A percentile compares a stretch with the other conserved stretches of the same genome.
These are phyloP conservation scores for Cytospora mali DNA, from an alignment of 2,329 filamentous ascomycete genomes.

Conservation along the genomic window DNA sequence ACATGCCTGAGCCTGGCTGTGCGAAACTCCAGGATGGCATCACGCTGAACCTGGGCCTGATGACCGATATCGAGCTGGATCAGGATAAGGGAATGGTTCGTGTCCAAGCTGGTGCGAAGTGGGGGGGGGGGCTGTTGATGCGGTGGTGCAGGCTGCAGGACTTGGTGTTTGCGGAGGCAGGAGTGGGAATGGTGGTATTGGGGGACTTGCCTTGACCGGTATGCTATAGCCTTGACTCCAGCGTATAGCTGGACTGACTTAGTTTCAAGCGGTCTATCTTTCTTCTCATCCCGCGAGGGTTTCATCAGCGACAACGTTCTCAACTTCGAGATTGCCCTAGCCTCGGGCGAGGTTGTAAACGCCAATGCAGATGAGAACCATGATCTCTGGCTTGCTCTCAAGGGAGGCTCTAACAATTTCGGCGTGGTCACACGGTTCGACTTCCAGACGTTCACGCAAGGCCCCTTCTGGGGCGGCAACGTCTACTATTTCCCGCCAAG, in stretches of 20 bases:
- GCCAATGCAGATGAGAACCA: constrained; percentile 38
- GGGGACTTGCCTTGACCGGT: constrained; percentile 38
- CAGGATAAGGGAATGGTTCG: neutral
- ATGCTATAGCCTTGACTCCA: neutral
- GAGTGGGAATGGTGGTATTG: constrained; percentile 38
- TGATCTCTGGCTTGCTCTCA: constrained; percentile 35
- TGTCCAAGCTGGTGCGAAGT: neutral
- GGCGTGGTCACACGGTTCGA: constrained; percentile 38
- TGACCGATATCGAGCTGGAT: neutral
- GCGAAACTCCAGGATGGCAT: neutral
- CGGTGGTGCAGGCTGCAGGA: neutral
- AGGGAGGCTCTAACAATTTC: constrained; percentile 37
- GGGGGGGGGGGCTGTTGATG: neutral
- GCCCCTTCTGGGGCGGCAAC: constrained; percentile 38
- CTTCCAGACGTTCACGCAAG: constrained; percentile 28
- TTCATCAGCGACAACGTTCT: constrained; percentile 43
- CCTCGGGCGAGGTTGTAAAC: constrained; percentile 41
- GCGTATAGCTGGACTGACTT: neutral
- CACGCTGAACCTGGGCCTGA: neutral
- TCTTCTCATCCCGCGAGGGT: constrained; percentile 43
- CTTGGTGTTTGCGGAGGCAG: neutral
- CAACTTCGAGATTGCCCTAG: constrained; percentile 42
- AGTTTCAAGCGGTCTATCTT: constrained; percentile 43
- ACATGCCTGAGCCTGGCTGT: neutral
- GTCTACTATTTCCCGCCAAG: constrained; percentile 30